Evolutionary conservation across 192 early-diverging fungal species (phyloP).

Genomic region (Radiomyces spectabilis): DNA sequence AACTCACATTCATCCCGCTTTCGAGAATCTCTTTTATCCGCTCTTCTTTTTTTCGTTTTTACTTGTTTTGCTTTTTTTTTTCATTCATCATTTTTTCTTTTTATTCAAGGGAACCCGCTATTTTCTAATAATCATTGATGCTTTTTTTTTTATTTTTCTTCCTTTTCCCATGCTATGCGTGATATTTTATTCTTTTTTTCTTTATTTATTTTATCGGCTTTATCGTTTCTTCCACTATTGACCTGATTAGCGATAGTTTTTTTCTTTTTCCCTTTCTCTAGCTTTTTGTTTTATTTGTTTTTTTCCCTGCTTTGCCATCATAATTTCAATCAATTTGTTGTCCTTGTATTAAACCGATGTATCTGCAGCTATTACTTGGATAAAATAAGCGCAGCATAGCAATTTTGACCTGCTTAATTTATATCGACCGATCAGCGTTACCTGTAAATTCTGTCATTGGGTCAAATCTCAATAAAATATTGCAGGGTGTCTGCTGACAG

Average conservation of each 20-base stretch:
- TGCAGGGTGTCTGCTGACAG: too few relatives aligned
- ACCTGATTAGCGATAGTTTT: not conserved
- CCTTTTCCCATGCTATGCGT: not conserved
- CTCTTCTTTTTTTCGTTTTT: not conserved
- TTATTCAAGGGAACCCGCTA: not conserved
- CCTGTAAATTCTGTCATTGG: too few relatives aligned
- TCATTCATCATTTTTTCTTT: not conserved
- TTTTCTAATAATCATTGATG: not conserved
- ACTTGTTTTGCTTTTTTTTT: not conserved
- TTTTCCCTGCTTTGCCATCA: too few relatives aligned
- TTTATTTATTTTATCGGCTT: not conserved
- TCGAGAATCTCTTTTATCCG: not conserved
- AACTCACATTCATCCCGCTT: too few relatives aligned
- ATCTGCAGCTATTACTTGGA: too few relatives aligned
- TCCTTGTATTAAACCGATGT: too few relatives aligned
- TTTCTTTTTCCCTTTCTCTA: slow-evolving; percentile 4
- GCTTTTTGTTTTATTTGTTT: slow-evolving; percentile 21
- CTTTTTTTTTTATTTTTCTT: slow-evolving; percentile 4
- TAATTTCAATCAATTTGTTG: too few relatives aligned
- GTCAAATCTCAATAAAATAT: too few relatives aligned
- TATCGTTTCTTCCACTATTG: not conserved
- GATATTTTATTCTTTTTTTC: not conserved
- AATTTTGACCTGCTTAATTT: too few relatives aligned
- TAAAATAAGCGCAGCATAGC: too few relatives aligned
- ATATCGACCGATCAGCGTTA: too few relatives aligned